A percentile compares a stretch with the other conserved stretches of the same genome.
Evolutionary conservation across 2,329 filamentous ascomycete species (phyloP).

Genomic region (Sporothrix curviconia): DNA sequence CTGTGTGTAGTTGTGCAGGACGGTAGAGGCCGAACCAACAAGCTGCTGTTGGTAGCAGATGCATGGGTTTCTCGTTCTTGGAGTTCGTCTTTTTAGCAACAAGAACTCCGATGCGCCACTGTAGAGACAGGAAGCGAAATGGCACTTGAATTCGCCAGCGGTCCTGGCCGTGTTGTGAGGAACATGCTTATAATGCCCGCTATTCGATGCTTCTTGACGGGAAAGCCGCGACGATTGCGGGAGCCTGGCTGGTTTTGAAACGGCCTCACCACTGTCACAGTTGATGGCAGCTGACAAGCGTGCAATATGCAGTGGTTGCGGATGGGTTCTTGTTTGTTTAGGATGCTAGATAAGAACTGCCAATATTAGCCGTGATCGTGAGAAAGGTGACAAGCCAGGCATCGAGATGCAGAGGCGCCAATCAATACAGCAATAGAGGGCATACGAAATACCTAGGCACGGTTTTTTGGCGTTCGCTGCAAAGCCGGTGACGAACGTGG

Average conservation of each 20-base stretch:
- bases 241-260: not conserved
- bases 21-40: not conserved
- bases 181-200: no score
- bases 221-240: no score
- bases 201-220: no score
- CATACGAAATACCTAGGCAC: not conserved
- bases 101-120: no score
- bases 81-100: no score
- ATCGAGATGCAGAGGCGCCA: not conserved
- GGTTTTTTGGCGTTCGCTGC: no score
- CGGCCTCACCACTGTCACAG: not conserved
- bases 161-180: no score
- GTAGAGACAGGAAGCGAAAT: no score
- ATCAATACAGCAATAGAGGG: not conserved
- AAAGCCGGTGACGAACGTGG: no score
- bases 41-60: not conserved
- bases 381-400: not conserved
- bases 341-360: not conserved
- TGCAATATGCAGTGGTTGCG: not conserved
- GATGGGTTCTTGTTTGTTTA: not conserved
- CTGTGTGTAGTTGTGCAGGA: not conserved
- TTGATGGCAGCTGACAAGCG: not conserved
- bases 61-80: not conserved
- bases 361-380: constrained; percentile 5
- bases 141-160: not conserved